Conservation (phyloP, 176 grass and related monocot genomes). For the barley (Hordeum vulgare) region DNA sequence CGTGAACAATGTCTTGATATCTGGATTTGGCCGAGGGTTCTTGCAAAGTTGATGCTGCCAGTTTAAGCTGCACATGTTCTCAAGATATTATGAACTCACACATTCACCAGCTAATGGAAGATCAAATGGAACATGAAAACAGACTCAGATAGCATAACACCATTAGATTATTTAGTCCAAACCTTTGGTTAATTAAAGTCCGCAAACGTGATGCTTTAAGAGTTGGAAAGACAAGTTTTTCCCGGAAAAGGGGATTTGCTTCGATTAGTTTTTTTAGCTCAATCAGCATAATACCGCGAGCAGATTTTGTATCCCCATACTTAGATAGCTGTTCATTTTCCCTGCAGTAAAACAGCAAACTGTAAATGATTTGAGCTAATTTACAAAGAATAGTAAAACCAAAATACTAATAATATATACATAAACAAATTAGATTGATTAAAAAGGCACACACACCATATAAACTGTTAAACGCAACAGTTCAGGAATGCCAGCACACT, state of each 20-base stretch:
- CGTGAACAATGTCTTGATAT: constrained; percentile 96
- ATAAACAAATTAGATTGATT: neutral
- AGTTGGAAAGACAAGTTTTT: constrained; percentile 87
- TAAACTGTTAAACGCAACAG: neutral
- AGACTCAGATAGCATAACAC: neutral
- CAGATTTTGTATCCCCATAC: constrained; percentile 93
- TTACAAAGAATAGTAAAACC: neutral
- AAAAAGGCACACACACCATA: neutral
- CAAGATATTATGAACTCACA: neutral
- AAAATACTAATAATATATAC: neutral
- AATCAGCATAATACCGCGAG: constrained; percentile 83
- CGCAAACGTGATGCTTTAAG: constrained; percentile 84
- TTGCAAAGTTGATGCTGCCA: constrained; percentile 99
- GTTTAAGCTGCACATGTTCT: constrained; percentile 71
- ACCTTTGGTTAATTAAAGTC: constrained; percentile 99
- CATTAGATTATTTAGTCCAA: constrained; percentile 3
- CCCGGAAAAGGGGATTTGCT: constrained; percentile 92
- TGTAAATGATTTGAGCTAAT: neutral
- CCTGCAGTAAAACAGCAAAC: constrained; percentile 40
- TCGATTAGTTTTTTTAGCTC: constrained; percentile 98
- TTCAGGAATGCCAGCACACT: neutral
- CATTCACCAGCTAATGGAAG: neutral
- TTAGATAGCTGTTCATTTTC: constrained; percentile 98
- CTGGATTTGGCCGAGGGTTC: constrained; percentile 86
- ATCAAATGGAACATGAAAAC: neutral